These are phyloP conservation scores for Arabis alpina DNA, from an alignment of 345 rosid genomes.

Conservation along the genomic window DNA sequence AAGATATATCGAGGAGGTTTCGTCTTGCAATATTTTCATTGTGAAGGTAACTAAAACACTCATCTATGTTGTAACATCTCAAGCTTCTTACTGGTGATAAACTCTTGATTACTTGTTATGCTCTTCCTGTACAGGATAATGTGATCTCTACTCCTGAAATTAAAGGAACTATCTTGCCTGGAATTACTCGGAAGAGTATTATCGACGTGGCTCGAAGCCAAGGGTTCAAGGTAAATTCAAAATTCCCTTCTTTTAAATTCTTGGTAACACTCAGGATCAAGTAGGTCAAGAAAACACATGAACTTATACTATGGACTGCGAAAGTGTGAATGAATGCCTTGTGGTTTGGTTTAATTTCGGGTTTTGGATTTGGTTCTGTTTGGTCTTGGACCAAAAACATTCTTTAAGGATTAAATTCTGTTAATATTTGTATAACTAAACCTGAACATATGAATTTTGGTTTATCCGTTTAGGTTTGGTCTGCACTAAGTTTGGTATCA, in stretches of 20 bases:
- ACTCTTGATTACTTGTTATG: background rate
- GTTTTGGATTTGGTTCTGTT: background rate
- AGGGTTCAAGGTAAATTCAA: constrained; percentile 60
- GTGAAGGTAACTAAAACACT: constrained; percentile 36
- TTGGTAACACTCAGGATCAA: background rate
- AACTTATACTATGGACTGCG: background rate
- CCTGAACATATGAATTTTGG: no score
- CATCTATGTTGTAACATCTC: background rate
- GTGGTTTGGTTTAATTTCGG: constrained; percentile 1
- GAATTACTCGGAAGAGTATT: constrained; percentile 51
- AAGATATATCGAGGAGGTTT: constrained; percentile 44
- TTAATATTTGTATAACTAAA: no score
- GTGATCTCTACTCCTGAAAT: constrained; percentile 69
- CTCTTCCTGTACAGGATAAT: constrained; percentile 46
- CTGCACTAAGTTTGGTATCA: no score
- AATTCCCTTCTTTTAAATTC: background rate
- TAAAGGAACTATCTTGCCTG: constrained; percentile 34
- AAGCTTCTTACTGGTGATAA: background rate
- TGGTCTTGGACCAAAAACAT: no score
- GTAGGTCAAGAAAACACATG: background rate
- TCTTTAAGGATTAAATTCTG: no score
- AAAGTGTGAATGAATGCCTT: background rate
- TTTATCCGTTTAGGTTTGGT: no score
- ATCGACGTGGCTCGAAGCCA: constrained; percentile 77
- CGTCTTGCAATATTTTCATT: constrained; percentile 46